Evolutionary conservation across 225 moss, liverwort and hornwort genomes (phyloP).

Genomic region (Sphagnum tenellum): DNA sequence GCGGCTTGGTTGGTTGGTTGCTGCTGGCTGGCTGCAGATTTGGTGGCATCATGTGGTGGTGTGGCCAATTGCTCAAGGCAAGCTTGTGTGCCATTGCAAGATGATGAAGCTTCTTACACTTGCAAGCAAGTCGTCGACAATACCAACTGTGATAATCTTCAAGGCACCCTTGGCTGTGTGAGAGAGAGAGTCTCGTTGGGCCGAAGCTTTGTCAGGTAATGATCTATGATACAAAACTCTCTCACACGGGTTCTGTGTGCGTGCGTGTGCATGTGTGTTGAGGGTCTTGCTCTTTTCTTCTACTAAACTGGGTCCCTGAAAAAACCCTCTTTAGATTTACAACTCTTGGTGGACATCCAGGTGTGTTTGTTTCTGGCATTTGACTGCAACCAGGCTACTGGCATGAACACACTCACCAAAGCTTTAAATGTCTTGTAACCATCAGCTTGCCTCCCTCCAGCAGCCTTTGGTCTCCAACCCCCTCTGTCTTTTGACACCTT

Average conservation of each 20-base stretch:
- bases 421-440: too few species aligned
- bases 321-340: too few species aligned
- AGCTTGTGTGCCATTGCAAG: conserved; percentile 31
- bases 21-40: conserved; percentile 10
- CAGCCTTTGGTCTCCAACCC: too few species aligned
- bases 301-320: too few species aligned
- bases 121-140: conserved; percentile 32
- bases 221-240: neutral
- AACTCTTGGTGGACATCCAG: too few species aligned
- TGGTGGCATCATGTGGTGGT: conserved; percentile 24
- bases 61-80: conserved; percentile 22
- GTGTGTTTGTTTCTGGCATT: too few species aligned
- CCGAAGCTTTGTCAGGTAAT: conserved; percentile 27
- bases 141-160: conserved; percentile 15
- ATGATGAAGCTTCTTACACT: conserved; percentile 16
- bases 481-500: too few species aligned
- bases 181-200: conserved; percentile 23
- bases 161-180: conserved; percentile 24
- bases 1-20: neutral
- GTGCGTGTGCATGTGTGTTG: neutral
- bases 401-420: too few species aligned
- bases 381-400: too few species aligned
- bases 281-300: too few species aligned
- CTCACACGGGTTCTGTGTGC: neutral
- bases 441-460: too few species aligned